Evolutionary conservation across 2,329 filamentous ascomycete species (phyloP), one percentile per base, ranked within the genome.

Genomic region (Hypocreales sp.): DNA sequence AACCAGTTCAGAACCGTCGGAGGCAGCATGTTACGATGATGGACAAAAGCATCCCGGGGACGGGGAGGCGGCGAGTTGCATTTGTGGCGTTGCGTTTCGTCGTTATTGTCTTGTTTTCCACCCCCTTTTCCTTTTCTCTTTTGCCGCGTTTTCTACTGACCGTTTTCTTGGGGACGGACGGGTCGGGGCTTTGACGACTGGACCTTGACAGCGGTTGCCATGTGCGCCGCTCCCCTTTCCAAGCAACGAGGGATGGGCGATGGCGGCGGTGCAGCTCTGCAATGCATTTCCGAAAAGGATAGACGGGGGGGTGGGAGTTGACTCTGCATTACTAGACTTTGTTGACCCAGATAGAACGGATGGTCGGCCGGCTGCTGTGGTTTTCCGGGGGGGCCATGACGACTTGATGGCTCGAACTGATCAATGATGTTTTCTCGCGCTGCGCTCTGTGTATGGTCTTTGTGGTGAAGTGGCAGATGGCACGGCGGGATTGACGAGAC

Each of bases 301-400:
- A 53, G 49, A 53, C 40, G 32, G 41, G 40, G 40, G 39, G 33
- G 35, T 33, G 43, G 47, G 49, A 50, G 47, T 53, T 51, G 47
- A 44, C 33, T 35, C 35, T 47, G 45, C 46, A 50, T 53, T 42
- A 42, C 41, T 53, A 53, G 49, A 53, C 45, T 47, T 31, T 51
- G 37, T n/a, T n/a, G 42, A 48, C 46, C 46, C 46, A 47, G 45
- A 52, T 53, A 53, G 49, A 53, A 36, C 38, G 39, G 46, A 39
- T 37, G 40, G 40, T 41, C 38, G 29, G 37, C 39, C 32, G 41
- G 39, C 38, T 39, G 35, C 30, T 35, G 36, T 35, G 40, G 40
- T 43, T 35, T 41, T 38, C 32, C 30, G 36, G 39, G 37, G 39
- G 40, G 41, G n/a, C 37, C 38, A 39, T 48, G 36, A 47, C 37